Evolutionary conservation across 352 stramenopile species (phyloP), one percentile per base, ranked within the genome.

Genomic region (Pythium periplocum): DNA sequence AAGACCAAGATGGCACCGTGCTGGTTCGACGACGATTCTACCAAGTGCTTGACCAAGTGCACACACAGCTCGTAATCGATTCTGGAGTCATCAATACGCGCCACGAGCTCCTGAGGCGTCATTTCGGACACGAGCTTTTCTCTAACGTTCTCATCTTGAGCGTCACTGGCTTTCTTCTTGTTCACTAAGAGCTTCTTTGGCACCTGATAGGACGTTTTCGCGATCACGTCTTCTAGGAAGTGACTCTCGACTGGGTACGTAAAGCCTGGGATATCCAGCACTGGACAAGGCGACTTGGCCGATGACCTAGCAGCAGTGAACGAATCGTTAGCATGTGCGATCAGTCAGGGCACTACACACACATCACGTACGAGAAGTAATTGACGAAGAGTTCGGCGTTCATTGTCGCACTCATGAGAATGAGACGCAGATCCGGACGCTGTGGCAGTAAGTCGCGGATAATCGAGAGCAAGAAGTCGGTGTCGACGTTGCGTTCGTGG

Each of bases 371-470:
- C 35, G 83, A 84, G 56, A 96, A 95, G 57, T 96, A 96, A 34
- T 85, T 69, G 47, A 90, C 71, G 51, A 96, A 94, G 11, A 98
- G 65, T 35, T 83, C 67, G 0, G 92, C 84, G 43, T 96, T 94
- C 66, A 99, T 87, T 8, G 96, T 99, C 42, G 96, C 96, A 67
- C 84, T 97, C 96, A 99, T 99, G 26, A 99, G 69, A 49, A 99
- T 88, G 0, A 99, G 66, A 3, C 88, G 76, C 50, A 98, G 66
- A 17, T 90, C 78, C 2, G 69, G 70, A n/a, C 83, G 80, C 12
- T 84, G 66, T 2, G 76, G 78, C 12, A 95, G 54, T 57, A 93
- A 45, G 37, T 92, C 83, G 3, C 89, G 81, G 8, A 98, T 65
- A 61, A 98, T 87, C 26, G 95, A 91, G 17, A 98, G 76, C 31